Percentiles rank a stretch among this genome's conserved stretches.
phyloP scores from a whole-genome alignment of 106 monocot species.

The Iris macrosiphon region DNA sequence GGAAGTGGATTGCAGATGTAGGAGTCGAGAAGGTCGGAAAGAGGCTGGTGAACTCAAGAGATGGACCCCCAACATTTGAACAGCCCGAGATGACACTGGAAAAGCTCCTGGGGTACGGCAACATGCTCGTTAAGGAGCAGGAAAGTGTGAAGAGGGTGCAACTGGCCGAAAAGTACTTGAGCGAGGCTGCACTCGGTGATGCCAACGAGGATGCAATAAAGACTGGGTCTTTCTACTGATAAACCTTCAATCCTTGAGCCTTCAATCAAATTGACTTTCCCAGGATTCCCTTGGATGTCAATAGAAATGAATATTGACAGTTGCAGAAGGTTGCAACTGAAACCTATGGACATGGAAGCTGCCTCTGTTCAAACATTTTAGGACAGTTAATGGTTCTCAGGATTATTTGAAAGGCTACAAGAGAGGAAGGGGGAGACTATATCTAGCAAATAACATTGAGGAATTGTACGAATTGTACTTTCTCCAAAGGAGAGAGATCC shows the following conservation, averaged over 20 bases:
- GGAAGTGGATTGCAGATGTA: constrained; percentile 45
- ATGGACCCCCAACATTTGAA: constrained; percentile 52
- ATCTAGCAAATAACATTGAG: too few relatives aligned
- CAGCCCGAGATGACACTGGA: constrained; percentile 52
- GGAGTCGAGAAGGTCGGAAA: constrained; percentile 41
- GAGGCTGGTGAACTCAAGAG: constrained; percentile 59
- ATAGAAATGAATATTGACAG: too few relatives aligned
- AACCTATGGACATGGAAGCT: too few relatives aligned
- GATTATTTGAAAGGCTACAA: too few relatives aligned
- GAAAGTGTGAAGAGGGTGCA: constrained; percentile 80
- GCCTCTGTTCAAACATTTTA: too few relatives aligned
- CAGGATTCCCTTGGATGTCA: too few relatives aligned
- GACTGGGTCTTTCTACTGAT: constrained; percentile 36
- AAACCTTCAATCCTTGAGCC: constrained; percentile 2
- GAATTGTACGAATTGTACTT: too few relatives aligned
- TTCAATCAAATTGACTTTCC: too few relatives aligned
- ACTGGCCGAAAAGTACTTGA: constrained; percentile 55
- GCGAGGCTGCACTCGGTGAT: constrained; percentile 66
- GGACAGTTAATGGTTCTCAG: too few relatives aligned
- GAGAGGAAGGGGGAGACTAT: too few relatives aligned
- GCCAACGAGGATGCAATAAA: constrained; percentile 49
- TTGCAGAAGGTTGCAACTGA: too few relatives aligned
- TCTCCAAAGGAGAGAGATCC: too few relatives aligned
- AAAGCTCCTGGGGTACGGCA: constrained; percentile 63
- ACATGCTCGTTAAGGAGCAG: constrained; percentile 65